Evolutionary conservation across 257 asterid species (phyloP).

Genomic region (Capsicum rhomboideum): DNA sequence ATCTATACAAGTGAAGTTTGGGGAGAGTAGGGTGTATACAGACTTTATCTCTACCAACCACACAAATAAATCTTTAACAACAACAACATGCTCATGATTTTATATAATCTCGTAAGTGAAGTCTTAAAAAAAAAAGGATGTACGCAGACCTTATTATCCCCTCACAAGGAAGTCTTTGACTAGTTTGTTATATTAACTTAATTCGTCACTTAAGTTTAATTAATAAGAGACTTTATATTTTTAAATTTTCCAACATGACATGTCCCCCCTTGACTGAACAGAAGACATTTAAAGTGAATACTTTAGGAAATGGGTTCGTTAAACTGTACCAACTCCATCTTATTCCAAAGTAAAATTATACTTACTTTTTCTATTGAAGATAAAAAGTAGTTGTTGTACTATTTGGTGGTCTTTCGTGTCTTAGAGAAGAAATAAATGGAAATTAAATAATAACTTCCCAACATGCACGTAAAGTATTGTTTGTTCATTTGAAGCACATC

Average conservation of each 20-base stretch:
- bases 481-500: neutral
- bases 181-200: neutral
- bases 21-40: too few species aligned
- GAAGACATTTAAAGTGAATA: neutral
- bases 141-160: neutral
- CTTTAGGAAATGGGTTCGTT: neutral
- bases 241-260: neutral
- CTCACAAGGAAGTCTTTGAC: neutral
- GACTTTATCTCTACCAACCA: too few species aligned
- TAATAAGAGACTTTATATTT: neutral
- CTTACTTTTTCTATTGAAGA: neutral
- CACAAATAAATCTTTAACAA: neutral
- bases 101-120: neutral
- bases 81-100: neutral
- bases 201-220: neutral
- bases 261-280: neutral
- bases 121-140: neutral
- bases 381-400: neutral
- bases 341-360: neutral
- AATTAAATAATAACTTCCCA: constrained; percentile 22
- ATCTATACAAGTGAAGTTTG: too few species aligned
- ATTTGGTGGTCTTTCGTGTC: neutral
- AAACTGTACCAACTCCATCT: neutral
- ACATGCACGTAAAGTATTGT: constrained; percentile 21
- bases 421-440: neutral